phyloP scores from a whole-genome alignment of 2,329 filamentous ascomycete genomes.

The Hypoxylon sp. region DNA sequence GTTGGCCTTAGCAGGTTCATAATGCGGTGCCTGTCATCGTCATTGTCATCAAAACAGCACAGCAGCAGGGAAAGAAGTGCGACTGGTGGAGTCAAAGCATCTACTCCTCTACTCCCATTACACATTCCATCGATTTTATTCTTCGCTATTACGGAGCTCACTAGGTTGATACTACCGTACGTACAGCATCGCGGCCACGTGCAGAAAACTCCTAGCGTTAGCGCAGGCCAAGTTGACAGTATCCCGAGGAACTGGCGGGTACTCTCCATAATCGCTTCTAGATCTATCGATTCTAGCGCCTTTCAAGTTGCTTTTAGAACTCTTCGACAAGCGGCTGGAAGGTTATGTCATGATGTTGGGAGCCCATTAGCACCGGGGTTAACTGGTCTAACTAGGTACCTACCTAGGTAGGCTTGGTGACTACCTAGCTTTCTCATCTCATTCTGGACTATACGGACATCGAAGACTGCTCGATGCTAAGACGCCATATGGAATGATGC shows the following conservation, averaged over 20 bases:
- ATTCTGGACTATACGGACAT: slow-evolving; percentile 22
- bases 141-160: slow-evolving; percentile 16
- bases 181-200: too few species aligned
- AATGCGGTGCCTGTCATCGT: not conserved
- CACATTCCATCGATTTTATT: too few species aligned
- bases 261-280: slow-evolving; percentile 29
- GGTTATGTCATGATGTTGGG: slow-evolving; percentile 8
- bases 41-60: slow-evolving; percentile 2
- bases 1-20: not conserved
- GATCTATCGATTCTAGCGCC: slow-evolving; percentile 41
- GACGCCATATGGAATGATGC: slow-evolving; percentile 17
- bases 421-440: slow-evolving; percentile 34
- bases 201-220: slow-evolving; percentile 37
- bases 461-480: slow-evolving; percentile 25
- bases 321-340: slow-evolving; percentile 22
- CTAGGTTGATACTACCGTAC: too few species aligned
- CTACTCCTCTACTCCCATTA: slow-evolving; percentile 9
- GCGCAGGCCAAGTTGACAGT: slow-evolving; percentile 27
- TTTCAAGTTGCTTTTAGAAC: slow-evolving; percentile 26
- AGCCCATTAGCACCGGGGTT: slow-evolving; percentile 17
- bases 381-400: slow-evolving; percentile 4
- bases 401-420: slow-evolving; percentile 8
- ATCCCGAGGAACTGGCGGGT: slow-evolving; percentile 26
- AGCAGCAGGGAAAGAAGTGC: slow-evolving; percentile 9
- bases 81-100: slow-evolving; percentile 8